Base-by-base conservation (phyloP, 177 flowering plant species). In the Vitis hybrid region DNA sequence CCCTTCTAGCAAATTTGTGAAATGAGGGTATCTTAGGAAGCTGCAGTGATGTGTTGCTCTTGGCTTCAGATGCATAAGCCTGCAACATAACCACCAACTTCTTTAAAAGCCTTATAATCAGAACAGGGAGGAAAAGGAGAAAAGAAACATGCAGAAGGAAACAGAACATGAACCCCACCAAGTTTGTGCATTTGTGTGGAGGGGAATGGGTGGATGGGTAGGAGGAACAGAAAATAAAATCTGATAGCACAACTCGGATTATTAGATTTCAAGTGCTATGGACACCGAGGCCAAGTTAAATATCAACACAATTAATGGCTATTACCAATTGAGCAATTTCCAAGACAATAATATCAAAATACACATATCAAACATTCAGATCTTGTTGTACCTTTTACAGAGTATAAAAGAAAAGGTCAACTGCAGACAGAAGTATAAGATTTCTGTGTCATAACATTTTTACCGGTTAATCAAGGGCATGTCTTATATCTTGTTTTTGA, bases 21-120 rank as follows among this genome's bases (percentile, higher is more conserved):
- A 96, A 96, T 12, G 99, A 96, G n/a, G 93, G 99, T 74, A 96
- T 93, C 85, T 93, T 96, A 32, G 99, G 99, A 76, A 91, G 94
- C 79, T 87, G 94, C 75, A 84, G 76, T 40, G 77, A 67, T 56
- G 81, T 69, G 65, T 70, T 88, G 68, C 76, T 57, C 72, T 74
- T 85, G 73, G 92, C 91, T 85, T 85, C 93, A 60, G 91, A 83
- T 71, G 94, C 92, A 85, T 83, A 91, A 70, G 98, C 99, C 99
- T 96, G 90, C 82, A 82, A 51, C 60, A 60, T 15, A 49, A 65
- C 34, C 64, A 66, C 26, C 49, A 21, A 62, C 69, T 14, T 56
- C 15, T 45, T 23, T 50, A 40, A 52, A 64, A 11, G 10, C 4
- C 19, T 23, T 55, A 14, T n/a, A 56, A 50, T 34, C 52, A 74